Evolutionary conservation across 108 stramenopile species (phyloP).

Genomic region (Epithemia pelagica): DNA sequence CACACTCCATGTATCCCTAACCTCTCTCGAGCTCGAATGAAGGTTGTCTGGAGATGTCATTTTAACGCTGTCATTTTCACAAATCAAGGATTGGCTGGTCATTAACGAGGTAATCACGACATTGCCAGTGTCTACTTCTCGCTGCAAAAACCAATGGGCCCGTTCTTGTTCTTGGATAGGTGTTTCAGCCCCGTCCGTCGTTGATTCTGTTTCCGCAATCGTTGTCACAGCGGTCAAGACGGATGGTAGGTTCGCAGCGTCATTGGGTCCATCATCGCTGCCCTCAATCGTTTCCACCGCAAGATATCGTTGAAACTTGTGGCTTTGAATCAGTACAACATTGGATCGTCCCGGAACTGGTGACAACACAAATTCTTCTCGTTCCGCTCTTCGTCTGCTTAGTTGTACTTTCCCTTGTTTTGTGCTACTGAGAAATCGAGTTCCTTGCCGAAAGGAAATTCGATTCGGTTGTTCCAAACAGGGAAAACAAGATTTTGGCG

Average conservation of each 20-base stretch:
- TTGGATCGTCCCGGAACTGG: background rate
- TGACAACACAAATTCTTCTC: background rate
- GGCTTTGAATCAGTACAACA: background rate
- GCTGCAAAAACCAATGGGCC: background rate
- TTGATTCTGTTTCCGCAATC: background rate
- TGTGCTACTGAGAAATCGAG: background rate
- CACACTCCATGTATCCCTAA: conserved; percentile 24
- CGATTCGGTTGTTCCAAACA: conserved; percentile 15
- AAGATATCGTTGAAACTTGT: background rate
- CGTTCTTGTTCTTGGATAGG: background rate
- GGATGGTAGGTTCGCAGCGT: background rate
- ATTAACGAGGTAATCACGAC: background rate
- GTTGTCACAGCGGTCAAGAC: background rate
- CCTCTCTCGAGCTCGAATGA: too few species aligned
- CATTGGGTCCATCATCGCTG: background rate
- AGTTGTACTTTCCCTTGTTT: background rate
- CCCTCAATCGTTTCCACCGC: background rate
- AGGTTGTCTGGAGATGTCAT: background rate
- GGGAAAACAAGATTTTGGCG: conserved; percentile 10
- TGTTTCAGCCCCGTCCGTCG: background rate
- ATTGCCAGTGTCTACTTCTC: background rate
- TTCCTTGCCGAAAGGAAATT: background rate
- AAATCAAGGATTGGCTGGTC: background rate
- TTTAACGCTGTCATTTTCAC: background rate
- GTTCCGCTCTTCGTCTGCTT: background rate